Base-by-base conservation (phyloP, 1,284 basidiomycete genomes). In the Malassezia pachydermatis region DNA sequence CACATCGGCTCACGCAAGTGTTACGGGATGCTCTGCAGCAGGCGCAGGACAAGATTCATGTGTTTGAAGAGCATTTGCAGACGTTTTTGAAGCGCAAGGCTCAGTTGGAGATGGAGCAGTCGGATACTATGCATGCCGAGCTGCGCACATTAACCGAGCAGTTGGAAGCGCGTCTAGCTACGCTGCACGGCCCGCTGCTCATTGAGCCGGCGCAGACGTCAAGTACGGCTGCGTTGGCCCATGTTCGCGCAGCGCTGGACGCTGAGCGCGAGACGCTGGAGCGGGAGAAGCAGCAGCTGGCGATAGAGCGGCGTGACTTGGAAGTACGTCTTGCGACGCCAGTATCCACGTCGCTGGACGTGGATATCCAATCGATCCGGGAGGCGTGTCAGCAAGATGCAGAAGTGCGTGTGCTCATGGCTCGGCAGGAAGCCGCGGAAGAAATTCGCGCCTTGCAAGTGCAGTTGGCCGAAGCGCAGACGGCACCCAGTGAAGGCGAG, bases 261-360 rank as follows among this genome's bases (percentile, higher is more conserved):
- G 11, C n/a, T n/a, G 29, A 33, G 44, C 44, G 44, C 19, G n/a
- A n/a, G 4, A 41, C 30, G 29, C 39, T 48, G 8, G 33, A 41
- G 3, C 28, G 17, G 13, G 46, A 41, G 34, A 39, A 34, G 4
- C 25, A 16, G 23, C 24, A 25, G 19, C 38, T 46, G 10, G 49
- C 20, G 29, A 42, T 27, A 17, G 34, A 52, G 40, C 50, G 50
- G 9, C 50, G 45, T 14, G 50, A 52, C 17, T 36, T 52, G 14
- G 50, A 52, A 22, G 41, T 52, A 14, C 50, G 50, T 11, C 33
- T 45, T 3, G 50, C 45, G 5, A 20, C 30, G 27, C 20, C 20
- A 10, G 5, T 10, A 33, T 7, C 4, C 13, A 10, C 17, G 11
- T 19, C 8, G n/a, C 25, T 4, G 25, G 17, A 3, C 20, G 40